Conservation (phyloP, 176 grass and related monocot genomes). For the Elymus sibiricus region DNA sequence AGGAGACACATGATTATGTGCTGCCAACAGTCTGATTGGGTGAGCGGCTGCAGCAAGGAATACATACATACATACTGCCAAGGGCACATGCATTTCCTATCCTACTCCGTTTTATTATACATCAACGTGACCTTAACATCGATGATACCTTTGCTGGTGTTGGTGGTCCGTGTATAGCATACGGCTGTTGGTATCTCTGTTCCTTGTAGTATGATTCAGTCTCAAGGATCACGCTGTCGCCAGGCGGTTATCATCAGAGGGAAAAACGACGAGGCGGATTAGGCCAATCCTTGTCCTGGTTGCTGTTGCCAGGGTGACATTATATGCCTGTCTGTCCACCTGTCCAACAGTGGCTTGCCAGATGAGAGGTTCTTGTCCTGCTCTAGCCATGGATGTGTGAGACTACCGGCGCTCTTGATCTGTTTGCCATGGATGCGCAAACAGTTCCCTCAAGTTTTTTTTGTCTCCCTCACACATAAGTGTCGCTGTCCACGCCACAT, state of each 20-base stretch:
- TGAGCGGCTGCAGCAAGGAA: conserved; percentile 32
- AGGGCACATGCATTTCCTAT: conserved; percentile 21
- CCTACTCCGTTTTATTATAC: not conserved
- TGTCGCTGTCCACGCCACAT: conserved; percentile 10
- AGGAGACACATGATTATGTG: not conserved
- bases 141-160: not conserved
- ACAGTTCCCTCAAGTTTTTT: no score
- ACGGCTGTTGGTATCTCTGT: not conserved
- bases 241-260: not conserved
- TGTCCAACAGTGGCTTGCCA: not conserved
- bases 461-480: not conserved
- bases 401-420: not conserved
- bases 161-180: conserved; percentile 20
- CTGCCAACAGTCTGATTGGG: not conserved
- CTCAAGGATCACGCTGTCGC: not conserved
- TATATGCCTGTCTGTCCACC: not conserved
- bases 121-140: not conserved
- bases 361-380: not conserved
- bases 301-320: not conserved
- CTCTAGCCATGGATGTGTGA: not conserved
- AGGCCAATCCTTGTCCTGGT: conserved; percentile 4
- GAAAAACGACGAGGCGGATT: not conserved
- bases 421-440: not conserved
- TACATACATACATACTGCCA: conserved; percentile 12
- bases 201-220: conserved; percentile 12